Evolutionary conservation across 805 yeast species (phyloP).

Genomic region (Myxozyma vanderwaltii): DNA sequence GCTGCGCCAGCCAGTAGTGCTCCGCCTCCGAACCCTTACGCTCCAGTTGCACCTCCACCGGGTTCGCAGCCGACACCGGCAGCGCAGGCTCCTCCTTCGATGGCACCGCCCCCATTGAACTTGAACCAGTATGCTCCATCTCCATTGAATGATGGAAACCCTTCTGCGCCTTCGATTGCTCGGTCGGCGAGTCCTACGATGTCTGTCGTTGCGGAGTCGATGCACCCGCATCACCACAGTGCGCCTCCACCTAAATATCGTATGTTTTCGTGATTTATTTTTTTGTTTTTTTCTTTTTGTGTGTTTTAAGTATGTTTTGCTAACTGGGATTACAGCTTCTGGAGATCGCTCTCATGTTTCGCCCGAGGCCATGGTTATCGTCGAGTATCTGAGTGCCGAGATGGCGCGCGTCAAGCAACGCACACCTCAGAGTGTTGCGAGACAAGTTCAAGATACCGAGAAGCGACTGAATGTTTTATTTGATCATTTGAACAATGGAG

Average conservation of each 20-base stretch:
- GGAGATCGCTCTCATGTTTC: constrained; percentile 75
- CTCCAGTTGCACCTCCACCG: constrained; percentile 25
- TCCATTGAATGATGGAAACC: constrained; percentile 43
- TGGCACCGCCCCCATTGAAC: constrained; percentile 22
- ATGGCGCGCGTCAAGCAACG: constrained; percentile 64
- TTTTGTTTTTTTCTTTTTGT: no score
- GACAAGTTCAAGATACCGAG: constrained; percentile 78
- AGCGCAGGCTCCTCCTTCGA: constrained; percentile 17
- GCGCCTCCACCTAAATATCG: constrained; percentile 39
- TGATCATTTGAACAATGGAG: constrained; percentile 75
- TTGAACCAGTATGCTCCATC: constrained; percentile 40
- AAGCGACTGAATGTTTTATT: constrained; percentile 75
- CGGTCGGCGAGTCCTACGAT: constrained; percentile 36
- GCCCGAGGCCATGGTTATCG: constrained; percentile 58
- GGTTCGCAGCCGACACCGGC: constrained; percentile 17
- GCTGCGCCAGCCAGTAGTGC: constrained; percentile 6
- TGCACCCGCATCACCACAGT: constrained; percentile 27
- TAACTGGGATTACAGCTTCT: constrained; percentile 41
- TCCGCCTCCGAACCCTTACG: constrained; percentile 26
- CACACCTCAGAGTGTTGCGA: constrained; percentile 51
- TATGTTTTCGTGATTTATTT: constrained; percentile 5
- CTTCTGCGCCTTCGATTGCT: constrained; percentile 33
- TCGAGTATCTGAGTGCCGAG: constrained; percentile 55
- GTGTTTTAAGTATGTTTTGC: no score
- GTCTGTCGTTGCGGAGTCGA: constrained; percentile 37